These are phyloP conservation scores for Fusarium concolor DNA, from an alignment of 2,329 filamentous ascomycete species.

Conservation along the genomic window DNA sequence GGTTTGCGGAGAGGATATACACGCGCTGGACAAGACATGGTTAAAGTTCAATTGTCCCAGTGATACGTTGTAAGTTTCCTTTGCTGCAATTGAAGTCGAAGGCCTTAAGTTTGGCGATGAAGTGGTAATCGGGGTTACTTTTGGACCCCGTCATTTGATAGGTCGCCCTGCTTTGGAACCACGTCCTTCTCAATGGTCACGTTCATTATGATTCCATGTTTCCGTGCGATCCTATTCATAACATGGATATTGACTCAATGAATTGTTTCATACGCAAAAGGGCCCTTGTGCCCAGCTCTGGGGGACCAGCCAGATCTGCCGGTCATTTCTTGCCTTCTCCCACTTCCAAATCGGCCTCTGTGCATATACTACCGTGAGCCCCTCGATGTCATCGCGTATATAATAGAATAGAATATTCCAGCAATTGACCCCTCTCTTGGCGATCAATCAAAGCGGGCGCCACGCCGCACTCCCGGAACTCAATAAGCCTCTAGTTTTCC, in stretches of 20 bases:
- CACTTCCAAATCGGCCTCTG: background rate
- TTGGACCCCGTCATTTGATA: slow-evolving; percentile 11
- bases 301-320: background rate
- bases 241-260: too few relatives aligned
- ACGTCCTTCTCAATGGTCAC: background rate
- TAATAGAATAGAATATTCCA: background rate
- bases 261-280: background rate
- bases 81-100: background rate
- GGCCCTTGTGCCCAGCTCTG: background rate
- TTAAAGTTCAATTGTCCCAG: background rate
- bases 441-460: background rate
- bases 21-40: slow-evolving; percentile 36
- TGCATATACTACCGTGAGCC: too few relatives aligned
- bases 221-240: background rate
- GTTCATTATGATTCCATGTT: background rate
- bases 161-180: slow-evolving; percentile 9
- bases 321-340: background rate
- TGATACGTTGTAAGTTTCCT: background rate
- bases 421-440: slow-evolving; percentile 1
- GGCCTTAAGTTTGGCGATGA: background rate
- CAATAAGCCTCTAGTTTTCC: slow-evolving; percentile 1
- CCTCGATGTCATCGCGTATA: too few relatives aligned
- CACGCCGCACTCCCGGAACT: slow-evolving; percentile 3
- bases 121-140: background rate
- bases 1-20: slow-evolving; percentile 47